Conservation (phyloP, 176 grass and related monocot genomes). For the Hordeum marinum region DNA sequence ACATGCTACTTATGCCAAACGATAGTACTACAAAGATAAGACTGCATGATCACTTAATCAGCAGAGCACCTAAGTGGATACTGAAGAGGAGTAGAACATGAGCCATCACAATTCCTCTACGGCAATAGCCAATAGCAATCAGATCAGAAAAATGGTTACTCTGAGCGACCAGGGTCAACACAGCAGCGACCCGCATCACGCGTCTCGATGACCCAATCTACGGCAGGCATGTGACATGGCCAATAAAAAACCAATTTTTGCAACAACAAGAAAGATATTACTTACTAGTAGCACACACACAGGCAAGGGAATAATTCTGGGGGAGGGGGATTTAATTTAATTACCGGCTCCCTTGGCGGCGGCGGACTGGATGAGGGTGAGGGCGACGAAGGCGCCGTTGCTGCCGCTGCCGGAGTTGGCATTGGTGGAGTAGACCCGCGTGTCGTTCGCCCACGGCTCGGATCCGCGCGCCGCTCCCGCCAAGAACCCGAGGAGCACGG, state of each 20-base stretch:
- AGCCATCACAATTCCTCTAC: neutral
- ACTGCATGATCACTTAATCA: conserved; percentile 41
- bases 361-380: conserved; percentile 77
- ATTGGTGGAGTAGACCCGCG: conserved; percentile 20
- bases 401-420: conserved; percentile 33
- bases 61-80: neutral
- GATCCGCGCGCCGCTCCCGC: conserved; percentile 29
- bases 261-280: neutral
- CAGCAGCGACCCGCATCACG: conserved; percentile 12
- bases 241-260: conserved; percentile 29
- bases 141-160: neutral
- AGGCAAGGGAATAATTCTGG: neutral
- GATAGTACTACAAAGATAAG: neutral
- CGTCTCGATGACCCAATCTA: neutral
- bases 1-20: neutral
- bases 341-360: conserved; percentile 77
- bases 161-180: conserved; percentile 46
- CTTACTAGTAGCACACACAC: neutral
- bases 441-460: conserved; percentile 61
- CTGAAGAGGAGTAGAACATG: neutral
- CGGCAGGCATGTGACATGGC: neutral
- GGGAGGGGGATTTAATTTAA: neutral
- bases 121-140: no score
- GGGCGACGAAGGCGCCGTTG: conserved; percentile 64
- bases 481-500: conserved; percentile 21